Base-by-base conservation (phyloP, 306 rosid species). In the Dryas octopetala region DNA sequence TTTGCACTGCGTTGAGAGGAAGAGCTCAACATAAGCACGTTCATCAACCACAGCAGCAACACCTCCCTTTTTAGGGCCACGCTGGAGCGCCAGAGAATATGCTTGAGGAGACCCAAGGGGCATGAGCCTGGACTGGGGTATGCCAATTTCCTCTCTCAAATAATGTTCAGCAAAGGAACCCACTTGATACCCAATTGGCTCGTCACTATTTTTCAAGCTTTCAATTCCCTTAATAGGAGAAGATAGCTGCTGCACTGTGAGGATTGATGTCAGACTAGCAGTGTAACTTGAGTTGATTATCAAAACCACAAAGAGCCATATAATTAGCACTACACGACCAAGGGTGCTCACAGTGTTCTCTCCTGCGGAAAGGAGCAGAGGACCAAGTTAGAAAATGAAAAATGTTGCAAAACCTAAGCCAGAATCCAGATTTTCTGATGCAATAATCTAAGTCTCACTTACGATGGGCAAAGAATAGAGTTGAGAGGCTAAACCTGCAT, bases 201-300 rank as follows among this genome's bases (percentile, higher is more conserved):
- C 97, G 40, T 83, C 76, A 63, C 85, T 71, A 8, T 45, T 71
- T 81, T 78, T 95, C 82, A 95, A 84, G 82, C 87, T 89, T 44
- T 92, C 96, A 54, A 95, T 88, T 80, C 99, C 99, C 50, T 59
- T 89, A 72, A 95, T 84, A 50, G 82, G 84, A 70, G 97, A 95
- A 81, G 75, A 89, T 68, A 95, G 84, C 72, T 85, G 88, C 80
- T 95, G 97, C 82, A 95, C 97, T 62, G 99, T 95, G 80, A 95
- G 97, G 83, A 95, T 90, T 77, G 99, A 95, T 66, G 99, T 90
- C 83, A 92, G 87, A 85, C 99, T 95, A n/a, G 99, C 99, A 15
- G 99, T 92, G 90, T 92, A 95, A 86, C 99, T 95, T 51, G 97
- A 95, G 79, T 86, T 95, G 73, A 95, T 86, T 67, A 95, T 95